Evolutionary conservation across 805 yeast genomes (phyloP).

Genomic region (Blastobotrys attinorum): DNA sequence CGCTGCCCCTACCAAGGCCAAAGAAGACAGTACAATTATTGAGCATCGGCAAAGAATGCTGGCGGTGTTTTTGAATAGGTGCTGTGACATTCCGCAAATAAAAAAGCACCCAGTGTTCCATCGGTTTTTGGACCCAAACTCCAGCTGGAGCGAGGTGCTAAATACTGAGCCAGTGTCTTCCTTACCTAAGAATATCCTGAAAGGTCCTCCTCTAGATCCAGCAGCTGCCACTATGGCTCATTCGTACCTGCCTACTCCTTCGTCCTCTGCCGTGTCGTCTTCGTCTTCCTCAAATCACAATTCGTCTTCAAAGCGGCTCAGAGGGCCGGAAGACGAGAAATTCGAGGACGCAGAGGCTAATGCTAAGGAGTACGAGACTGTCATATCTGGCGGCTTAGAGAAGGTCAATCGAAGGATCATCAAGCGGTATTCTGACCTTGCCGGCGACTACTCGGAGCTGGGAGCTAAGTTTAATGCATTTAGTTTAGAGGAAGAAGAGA

Average conservation of each 20-base stretch:
- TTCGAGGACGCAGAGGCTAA: constrained; percentile 36
- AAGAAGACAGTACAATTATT: constrained; percentile 36
- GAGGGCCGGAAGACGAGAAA: constrained; percentile 31
- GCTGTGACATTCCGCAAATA: constrained; percentile 50
- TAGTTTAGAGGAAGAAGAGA: constrained; percentile 39
- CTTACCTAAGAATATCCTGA: constrained; percentile 44
- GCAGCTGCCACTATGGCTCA: constrained; percentile 50
- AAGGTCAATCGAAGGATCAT: constrained; percentile 48
- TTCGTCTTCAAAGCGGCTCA: constrained; percentile 17
- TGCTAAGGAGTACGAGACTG: constrained; percentile 40
- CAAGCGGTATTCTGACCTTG: constrained; percentile 48
- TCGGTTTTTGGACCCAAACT: constrained; percentile 77
- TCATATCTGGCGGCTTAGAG: constrained; percentile 44
- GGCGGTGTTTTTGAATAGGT: constrained; percentile 68
- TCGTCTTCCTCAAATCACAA: no score
- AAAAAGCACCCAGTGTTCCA: constrained; percentile 55
- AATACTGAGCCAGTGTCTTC: constrained; percentile 45
- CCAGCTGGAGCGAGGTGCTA: constrained; percentile 73
- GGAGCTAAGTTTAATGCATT: constrained; percentile 64
- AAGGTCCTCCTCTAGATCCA: constrained; percentile 58
- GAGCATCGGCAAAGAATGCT: constrained; percentile 71
- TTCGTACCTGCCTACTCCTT: constrained; percentile 54
- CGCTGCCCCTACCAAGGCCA: constrained; percentile 37
- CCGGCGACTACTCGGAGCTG: constrained; percentile 63
- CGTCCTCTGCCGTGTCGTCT: constrained; percentile 32